Percentiles rank a stretch among this genome's conserved stretches.
Conservation (phyloP, 1,139 yeast genomes). For the Candida frijolesensis region DNA sequence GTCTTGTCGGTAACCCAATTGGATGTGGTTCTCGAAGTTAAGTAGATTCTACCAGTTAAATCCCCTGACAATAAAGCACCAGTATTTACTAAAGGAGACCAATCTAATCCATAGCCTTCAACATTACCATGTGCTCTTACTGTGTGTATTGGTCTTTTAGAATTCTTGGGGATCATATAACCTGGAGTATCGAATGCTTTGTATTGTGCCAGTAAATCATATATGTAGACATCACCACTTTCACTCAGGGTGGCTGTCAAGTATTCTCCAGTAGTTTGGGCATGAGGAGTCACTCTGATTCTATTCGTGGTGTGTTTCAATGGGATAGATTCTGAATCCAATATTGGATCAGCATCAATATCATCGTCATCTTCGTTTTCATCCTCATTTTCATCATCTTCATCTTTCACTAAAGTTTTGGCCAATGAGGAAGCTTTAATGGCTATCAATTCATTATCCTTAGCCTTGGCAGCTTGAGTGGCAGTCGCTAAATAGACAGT, state of each 20-base stretch:
- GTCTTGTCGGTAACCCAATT: slow-evolving; percentile 88
- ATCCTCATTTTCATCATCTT: slow-evolving; percentile 68
- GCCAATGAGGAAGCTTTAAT: slow-evolving; percentile 81
- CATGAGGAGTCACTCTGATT: slow-evolving; percentile 80
- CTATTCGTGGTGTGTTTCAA: slow-evolving; percentile 86
- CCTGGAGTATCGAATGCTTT: slow-evolving; percentile 91
- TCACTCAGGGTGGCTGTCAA: slow-evolving; percentile 89
- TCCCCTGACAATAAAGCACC: slow-evolving; percentile 92
- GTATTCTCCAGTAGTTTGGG: slow-evolving; percentile 75
- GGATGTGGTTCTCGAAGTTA: slow-evolving; percentile 74
- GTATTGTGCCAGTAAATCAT: slow-evolving; percentile 74
- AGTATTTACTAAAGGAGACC: slow-evolving; percentile 85
- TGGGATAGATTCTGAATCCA: slow-evolving; percentile 81
- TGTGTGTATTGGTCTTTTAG: slow-evolving; percentile 85
- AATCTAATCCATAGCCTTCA: slow-evolving; percentile 96
- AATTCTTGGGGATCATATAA: slow-evolving; percentile 70
- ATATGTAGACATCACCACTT: slow-evolving; percentile 84
- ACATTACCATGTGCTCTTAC: slow-evolving; percentile 87
- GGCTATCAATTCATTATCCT: slow-evolving; percentile 85
- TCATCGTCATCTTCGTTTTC: slow-evolving; percentile 70
- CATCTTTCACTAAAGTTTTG: slow-evolving; percentile 83
- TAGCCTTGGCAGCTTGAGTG: slow-evolving; percentile 86
- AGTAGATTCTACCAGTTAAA: slow-evolving; percentile 75
- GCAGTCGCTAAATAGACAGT: slow-evolving; percentile 86
- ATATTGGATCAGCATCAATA: slow-evolving; percentile 73